Conservation (phyloP, 2,329 filamentous ascomycete genomes). For the Amauroascus verrucosus region DNA sequence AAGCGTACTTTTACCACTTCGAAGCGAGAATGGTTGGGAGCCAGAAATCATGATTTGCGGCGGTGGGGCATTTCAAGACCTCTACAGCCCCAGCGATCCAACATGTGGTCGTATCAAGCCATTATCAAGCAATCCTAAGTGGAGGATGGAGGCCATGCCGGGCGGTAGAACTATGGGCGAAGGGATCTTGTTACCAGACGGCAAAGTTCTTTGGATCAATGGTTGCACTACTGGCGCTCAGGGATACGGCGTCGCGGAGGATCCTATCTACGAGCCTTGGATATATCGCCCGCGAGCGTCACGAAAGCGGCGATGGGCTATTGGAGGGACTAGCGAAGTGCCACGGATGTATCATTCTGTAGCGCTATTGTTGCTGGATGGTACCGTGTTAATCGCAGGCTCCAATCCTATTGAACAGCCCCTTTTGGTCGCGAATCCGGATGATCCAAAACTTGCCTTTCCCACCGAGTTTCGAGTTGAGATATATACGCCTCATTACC, state of each 20-base stretch:
- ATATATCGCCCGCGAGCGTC: constrained; percentile 48
- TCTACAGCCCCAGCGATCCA: constrained; percentile 48
- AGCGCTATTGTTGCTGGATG: constrained; percentile 49
- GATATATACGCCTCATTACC: constrained; percentile 52
- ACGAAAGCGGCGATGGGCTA: constrained; percentile 41
- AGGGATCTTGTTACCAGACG: constrained; percentile 49
- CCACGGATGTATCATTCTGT: constrained; percentile 52
- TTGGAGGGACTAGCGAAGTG: constrained; percentile 34
- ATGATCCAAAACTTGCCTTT: constrained; percentile 37
- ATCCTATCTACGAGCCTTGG: constrained; percentile 47
- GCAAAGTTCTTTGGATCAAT: constrained; percentile 50
- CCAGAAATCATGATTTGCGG: constrained; percentile 50
- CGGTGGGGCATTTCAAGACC: constrained; percentile 50
- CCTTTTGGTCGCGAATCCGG: constrained; percentile 36
- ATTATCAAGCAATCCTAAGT: constrained; percentile 39
- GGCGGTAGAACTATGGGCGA: constrained; percentile 52
- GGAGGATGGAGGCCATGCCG: constrained; percentile 52
- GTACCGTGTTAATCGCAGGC: constrained; percentile 49
- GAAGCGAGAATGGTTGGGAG: constrained; percentile 43
- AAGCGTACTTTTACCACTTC: constrained; percentile 47
- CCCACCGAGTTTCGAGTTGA: constrained; percentile 54
- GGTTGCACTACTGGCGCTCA: constrained; percentile 49
- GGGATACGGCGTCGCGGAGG: constrained; percentile 48
- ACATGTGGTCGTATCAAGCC: constrained; percentile 50
- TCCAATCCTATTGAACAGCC: constrained; percentile 53